Evolutionary conservation across 31 red algal genomes (phyloP), one percentile per base, ranked within the genome.

Genomic region (Porphyra umbilicalis): DNA sequence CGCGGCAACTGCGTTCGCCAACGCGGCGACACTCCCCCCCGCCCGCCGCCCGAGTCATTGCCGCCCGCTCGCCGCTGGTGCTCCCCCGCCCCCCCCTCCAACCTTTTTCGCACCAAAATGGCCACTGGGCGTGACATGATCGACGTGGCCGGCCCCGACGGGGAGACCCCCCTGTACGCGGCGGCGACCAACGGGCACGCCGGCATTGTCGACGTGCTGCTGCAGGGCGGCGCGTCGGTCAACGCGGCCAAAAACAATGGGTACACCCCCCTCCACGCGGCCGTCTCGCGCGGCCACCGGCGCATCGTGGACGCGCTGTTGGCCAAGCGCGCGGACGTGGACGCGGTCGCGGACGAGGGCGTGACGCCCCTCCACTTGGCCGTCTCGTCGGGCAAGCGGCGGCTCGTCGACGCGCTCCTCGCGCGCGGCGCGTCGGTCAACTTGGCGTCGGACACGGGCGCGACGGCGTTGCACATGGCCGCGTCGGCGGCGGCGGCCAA

Each of bases 301-400:
- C 30, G 37, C 16, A 79, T 82, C 35, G 86, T 75, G 0, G 57
- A 75, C 14, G 10, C 35, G 42, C 57, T 83, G 25, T 16, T 84
- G 35, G 33, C 81, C 35, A 10, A 30, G 42, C 83, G 88, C 33
- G 88, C 88, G 2, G 29, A 33, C 31, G 44, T 90, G 1, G 88
- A 85, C 0, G 88, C 88, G 10, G 36, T 32, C 5, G 82, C 80
- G 4, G 76, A 78, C 0, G 76, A 71, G 75, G 88, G 88, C 18
- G 46, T 77, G 11, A 90, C 88, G 20, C 88, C 88, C 79, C 83
- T 90, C 31, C 83, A 85, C 40, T 78, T 90, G 35, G 88, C 88
- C 6, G 88, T 84, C 1, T 76, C 83, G 33, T 84, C 75, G 30
- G 88, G 88, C 15, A 37, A 76, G 36, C 18, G 39, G 15, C 30